Percentiles rank a stretch among this genome's conserved stretches.
Conservation (phyloP, 2,329 filamentous ascomycete species). For the Gliomastix tumulicola region DNA sequence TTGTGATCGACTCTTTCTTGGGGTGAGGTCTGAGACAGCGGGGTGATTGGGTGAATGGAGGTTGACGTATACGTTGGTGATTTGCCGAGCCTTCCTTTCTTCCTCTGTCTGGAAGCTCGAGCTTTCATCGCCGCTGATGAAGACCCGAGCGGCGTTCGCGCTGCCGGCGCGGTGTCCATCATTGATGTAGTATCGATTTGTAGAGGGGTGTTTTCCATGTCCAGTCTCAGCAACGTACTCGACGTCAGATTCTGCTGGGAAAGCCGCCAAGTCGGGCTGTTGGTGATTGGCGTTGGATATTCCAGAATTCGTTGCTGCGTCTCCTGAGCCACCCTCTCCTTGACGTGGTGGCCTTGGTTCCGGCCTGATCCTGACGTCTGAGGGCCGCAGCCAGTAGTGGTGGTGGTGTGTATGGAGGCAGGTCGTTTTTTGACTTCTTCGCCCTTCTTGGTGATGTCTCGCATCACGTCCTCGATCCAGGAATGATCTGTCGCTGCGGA, state of each 20-base stretch:
- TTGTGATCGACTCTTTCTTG: no score
- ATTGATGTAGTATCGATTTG: conserved; percentile 1
- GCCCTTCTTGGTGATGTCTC: conserved; percentile 12
- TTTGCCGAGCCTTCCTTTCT: no score
- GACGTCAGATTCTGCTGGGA: background rate
- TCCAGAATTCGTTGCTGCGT: no score
- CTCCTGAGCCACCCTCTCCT: background rate
- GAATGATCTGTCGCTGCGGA: conserved; percentile 5
- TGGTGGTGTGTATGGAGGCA: conserved; percentile 55
- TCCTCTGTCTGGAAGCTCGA: no score
- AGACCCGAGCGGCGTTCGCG: no score
- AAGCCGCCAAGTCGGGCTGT: background rate
- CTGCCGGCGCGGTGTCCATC: background rate
- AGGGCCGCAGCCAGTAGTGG: conserved; percentile 49
- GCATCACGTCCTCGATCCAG: conserved; percentile 13
- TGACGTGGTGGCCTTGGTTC: conserved; percentile 3
- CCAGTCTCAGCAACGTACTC: conserved; percentile 3
- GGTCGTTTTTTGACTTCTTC: conserved; percentile 16
- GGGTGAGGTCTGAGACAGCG: no score
- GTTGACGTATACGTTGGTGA: conserved; percentile 18
- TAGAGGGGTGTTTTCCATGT: background rate
- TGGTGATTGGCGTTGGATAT: conserved; percentile 2
- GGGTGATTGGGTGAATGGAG: no score
- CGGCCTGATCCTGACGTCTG: conserved; percentile 10
- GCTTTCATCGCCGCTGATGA: no score